Base-by-base conservation (phyloP, 2,329 filamentous ascomycete genomes). In the Rhynchosporium graminicola region DNA sequence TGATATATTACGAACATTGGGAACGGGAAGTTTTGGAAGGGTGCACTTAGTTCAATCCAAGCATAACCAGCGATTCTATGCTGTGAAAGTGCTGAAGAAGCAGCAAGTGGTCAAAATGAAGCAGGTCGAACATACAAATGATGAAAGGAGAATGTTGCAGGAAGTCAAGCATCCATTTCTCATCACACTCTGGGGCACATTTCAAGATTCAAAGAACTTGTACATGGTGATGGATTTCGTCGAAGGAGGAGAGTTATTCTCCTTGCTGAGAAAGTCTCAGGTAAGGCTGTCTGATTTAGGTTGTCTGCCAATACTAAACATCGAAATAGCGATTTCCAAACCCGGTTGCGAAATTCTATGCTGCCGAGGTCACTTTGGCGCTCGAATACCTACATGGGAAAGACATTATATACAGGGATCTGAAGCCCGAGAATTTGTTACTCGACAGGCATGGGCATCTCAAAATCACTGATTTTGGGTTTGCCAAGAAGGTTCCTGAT, bases 191-290 rank as follows among this genome's bases (percentile, higher is more conserved):
- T 99, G 95, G 95, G 95, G 95, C 63, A 99, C 95, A 9, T 99
- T 98, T 77, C 94, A 98, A 76, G 95, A 99, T 74, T 85, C 88
- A 57, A 92, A 88, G 79, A 98, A 97, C 75, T 81, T 99, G 42
- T 99, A 99, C 84, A 99, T 99, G 95, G 95, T 99, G 72, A 99
- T 99, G 95, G 95, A 99, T 77, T 99, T 99, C 80, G 94, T 99
- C 59, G 95, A 99, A 78, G 95, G 95, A 70, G 95, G 95, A 73
- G 95, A 99, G 81, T 82, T 99, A 60, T 99, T 99, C 77, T 98
- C 94, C 69, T 79, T 99, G 72, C 80, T 99, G 71, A 85, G 95
- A 71, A 98, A 99, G 78, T 98, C 94, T 62, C 87, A 82, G 88
- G 94, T 84, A 85, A 60, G 63, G 33, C 58, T 48, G 31, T 29